Evolutionary conservation across 2,329 filamentous ascomycete species (phyloP), one percentile per base, ranked within the genome.

Genomic region (Colletotrichum magnum): DNA sequence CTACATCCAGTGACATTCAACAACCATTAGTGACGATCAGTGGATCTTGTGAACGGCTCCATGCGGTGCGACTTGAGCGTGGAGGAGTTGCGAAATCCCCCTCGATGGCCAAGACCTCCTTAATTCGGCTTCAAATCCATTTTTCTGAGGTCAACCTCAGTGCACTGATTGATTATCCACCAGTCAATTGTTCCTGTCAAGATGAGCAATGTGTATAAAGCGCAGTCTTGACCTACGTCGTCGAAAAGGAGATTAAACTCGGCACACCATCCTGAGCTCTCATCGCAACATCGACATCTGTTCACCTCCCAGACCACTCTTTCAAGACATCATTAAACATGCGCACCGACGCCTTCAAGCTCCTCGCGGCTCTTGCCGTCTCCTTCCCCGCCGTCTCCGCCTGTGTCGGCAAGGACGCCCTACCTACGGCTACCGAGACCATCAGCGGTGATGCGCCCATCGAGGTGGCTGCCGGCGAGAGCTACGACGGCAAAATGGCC

Each of bases 401-500:
- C 51, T 77, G 75, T 54, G 66, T 68, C 9, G 65, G 72, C 57
- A 72, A 73, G n/a, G 77, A 75, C 13, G 75, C 76, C 28, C 54
- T 79, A 5, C 77, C 77, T 26, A 74, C 59, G 26, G 58, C 76
- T 9, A 79, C 77, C 5, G 62, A 72, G 7, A 71, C 71, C 57
- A 67, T 74, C 63, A 71, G 73, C 62, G 77, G 75, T 68, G 75
- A 72, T 56, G 71, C 74, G 2, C 75, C 77, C 53, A 81, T 81
- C 51, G 76, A 78, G 68, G 73, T 79, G 39, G 64, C 61, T 7
- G 75, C 76, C 16, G 75, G 78, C 7, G 57, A 77, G 45, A 74
- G 74, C 13, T 81, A 75, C 61, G 78, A 80, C 59, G 79, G 76
- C 32, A 74, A 74, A 45, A 77, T 77, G 78, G 75, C 75, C 16